Evolutionary conservation across 345 rosid species (phyloP).

Genomic region (Salix caprea): DNA sequence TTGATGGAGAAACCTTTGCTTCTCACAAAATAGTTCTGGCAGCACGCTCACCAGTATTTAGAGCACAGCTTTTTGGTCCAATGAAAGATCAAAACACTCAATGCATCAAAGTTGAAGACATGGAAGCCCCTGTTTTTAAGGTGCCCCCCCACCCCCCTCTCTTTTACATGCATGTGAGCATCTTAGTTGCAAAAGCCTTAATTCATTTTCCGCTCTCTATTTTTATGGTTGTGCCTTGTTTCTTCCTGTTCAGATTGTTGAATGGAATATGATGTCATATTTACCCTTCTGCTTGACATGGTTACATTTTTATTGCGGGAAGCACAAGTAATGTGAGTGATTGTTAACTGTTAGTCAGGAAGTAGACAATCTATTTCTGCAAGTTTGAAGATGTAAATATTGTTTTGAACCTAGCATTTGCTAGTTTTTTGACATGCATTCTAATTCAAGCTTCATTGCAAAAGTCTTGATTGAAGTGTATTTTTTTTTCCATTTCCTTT

Average conservation of each 20-base stretch:
- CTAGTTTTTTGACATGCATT: neutral
- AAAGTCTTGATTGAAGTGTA: neutral
- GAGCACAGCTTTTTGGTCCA: constrained; percentile 35
- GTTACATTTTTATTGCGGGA: neutral
- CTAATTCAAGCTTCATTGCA: neutral
- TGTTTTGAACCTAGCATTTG: neutral
- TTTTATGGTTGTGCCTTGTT: neutral
- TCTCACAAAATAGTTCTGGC: constrained; percentile 35
- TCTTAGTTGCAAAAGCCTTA: neutral
- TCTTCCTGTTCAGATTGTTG: neutral
- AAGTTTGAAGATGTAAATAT: neutral
- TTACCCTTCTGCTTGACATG: neutral
- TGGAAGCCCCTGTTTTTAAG: constrained; percentile 33
- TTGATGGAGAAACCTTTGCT: constrained; percentile 26
- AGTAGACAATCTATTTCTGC: neutral
- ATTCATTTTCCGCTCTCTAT: neutral
- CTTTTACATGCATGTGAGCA: neutral
- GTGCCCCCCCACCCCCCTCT: constrained; percentile 7
- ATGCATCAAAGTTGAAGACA: constrained; percentile 30
- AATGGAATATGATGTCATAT: neutral
- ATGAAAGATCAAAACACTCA: constrained; percentile 30
- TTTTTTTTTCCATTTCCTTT: neutral
- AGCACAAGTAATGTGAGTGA: neutral
- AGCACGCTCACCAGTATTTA: constrained; percentile 29
- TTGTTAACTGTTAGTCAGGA: neutral